These are phyloP conservation scores for Fonsecaea multimorphosa DNA, from an alignment of 2,329 filamentous ascomycete genomes.

Conservation along the genomic window DNA sequence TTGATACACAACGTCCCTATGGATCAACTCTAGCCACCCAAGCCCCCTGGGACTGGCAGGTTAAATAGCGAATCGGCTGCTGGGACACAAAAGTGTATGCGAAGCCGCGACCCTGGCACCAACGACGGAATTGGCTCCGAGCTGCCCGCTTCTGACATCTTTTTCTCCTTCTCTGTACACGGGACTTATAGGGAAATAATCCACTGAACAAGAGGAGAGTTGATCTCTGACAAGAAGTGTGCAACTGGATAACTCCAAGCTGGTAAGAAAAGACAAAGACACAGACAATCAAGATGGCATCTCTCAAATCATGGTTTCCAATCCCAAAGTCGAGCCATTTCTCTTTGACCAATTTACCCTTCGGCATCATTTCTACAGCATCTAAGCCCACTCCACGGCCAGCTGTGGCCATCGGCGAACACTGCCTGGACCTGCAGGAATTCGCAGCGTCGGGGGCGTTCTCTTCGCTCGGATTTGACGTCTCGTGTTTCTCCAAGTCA, in stretches of 20 bases:
- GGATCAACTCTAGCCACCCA: background rate
- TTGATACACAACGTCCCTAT: background rate
- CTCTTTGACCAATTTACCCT: constrained; percentile 80
- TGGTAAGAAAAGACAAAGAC: constrained; percentile 2
- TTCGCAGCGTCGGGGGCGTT: constrained; percentile 68
- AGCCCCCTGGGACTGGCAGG: background rate
- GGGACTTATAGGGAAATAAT: constrained; percentile 10
- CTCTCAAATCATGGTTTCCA: constrained; percentile 62
- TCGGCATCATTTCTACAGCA: constrained; percentile 76
- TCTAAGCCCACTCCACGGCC: constrained; percentile 63
- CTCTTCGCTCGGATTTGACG: constrained; percentile 62
- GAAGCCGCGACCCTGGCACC: background rate
- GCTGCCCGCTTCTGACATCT: constrained; percentile 1
- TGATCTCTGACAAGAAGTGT: background rate
- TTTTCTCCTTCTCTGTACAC: background rate
- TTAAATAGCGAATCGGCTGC: constrained; percentile 12
- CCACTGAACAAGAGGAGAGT: constrained; percentile 8
- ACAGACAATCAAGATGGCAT: constrained; percentile 38
- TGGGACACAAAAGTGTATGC: background rate
- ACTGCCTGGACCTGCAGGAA: constrained; percentile 71
- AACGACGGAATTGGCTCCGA: constrained; percentile 21
- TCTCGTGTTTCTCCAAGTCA: constrained; percentile 66
- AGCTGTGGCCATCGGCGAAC: constrained; percentile 74
- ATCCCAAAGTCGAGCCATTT: constrained; percentile 70
- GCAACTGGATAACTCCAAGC: background rate